Percentiles rank a stretch among this genome's conserved stretches.
phyloP scores from a whole-genome alignment of 805 yeast species.

The Saturnispora sanitii region DNA sequence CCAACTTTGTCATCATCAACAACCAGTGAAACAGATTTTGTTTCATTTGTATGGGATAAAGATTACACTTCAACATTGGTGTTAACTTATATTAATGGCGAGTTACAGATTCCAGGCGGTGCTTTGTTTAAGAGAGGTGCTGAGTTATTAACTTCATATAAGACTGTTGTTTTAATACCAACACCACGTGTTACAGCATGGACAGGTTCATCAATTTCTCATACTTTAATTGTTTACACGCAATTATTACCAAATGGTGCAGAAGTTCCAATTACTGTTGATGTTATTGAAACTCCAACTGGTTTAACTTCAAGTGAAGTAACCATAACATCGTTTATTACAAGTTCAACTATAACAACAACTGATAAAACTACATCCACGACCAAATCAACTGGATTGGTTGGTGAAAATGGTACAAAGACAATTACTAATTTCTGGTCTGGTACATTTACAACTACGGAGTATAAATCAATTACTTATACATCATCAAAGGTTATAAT shows the following conservation, averaged over 20 bases:
- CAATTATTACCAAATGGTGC: constrained; percentile 1
- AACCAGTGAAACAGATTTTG: not conserved
- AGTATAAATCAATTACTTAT: not conserved
- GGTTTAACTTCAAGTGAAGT: not conserved
- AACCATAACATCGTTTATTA: not conserved
- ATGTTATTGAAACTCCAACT: not conserved
- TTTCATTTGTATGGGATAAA: constrained; percentile 1
- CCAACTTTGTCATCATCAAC: not conserved
- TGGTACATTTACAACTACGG: not conserved
- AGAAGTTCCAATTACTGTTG: not conserved
- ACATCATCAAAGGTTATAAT: not conserved
- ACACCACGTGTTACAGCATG: not conserved
- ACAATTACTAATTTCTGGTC: constrained; percentile 6
- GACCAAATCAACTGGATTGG: not conserved
- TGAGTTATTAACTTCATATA: constrained; percentile 1
- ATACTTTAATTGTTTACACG: not conserved
- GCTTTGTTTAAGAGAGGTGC: constrained; percentile 7
- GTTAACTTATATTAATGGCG: constrained; percentile 3
- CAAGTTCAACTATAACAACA: not conserved
- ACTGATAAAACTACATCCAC: not conserved
- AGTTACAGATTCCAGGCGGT: constrained; percentile 2
- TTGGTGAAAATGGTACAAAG: not conserved
- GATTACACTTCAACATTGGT: not conserved
- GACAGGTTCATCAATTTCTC: constrained; percentile 1
- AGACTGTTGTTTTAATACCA: constrained; percentile 5